Evolutionary conservation across 139 green algal genomes (phyloP).

Genomic region (Prasinococcaceae sp.): DNA sequence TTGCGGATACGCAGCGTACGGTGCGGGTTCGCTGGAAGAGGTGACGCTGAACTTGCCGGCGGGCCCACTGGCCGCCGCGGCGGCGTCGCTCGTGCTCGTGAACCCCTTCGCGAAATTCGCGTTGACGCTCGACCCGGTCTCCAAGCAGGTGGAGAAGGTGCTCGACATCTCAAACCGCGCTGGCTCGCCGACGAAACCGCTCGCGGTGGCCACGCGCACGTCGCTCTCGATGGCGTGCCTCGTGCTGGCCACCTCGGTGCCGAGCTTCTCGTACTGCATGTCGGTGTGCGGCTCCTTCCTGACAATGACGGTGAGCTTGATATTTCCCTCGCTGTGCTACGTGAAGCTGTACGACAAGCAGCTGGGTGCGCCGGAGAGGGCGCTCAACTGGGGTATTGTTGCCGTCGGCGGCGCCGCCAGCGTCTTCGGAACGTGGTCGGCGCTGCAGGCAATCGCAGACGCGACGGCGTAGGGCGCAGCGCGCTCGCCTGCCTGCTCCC

Average conservation of each 20-base stretch:
- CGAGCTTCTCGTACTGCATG: neutral
- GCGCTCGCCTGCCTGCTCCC: too few relatives aligned
- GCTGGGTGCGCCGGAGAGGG: neutral
- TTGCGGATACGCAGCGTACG: slow-evolving; percentile 15
- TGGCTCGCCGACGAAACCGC: too few relatives aligned
- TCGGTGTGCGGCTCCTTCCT: neutral
- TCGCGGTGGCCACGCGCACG: too few relatives aligned
- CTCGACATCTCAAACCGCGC: neutral
- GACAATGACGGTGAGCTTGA: slow-evolving; percentile 5
- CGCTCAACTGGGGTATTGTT: slow-evolving; percentile 11
- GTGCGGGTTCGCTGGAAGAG: slow-evolving; percentile 8
- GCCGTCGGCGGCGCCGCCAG: too few relatives aligned
- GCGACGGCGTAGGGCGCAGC: too few relatives aligned
- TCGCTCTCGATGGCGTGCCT: neutral
- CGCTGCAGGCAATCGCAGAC: too few relatives aligned
- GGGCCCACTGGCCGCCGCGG: neutral
- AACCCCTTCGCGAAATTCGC: slow-evolving; percentile 23
- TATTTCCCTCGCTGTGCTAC: slow-evolving; percentile 14
- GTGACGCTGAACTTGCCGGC: slow-evolving; percentile 16
- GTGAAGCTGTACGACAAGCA: slow-evolving; percentile 13
- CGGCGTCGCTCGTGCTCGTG: slow-evolving; percentile 8
- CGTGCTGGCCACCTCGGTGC: neutral
- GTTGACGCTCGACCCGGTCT: slow-evolving; percentile 20
- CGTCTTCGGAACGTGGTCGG: too few relatives aligned
- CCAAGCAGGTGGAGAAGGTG: slow-evolving; percentile 3